Base-by-base conservation (phyloP, 805 yeast genomes). In the Suhomyces kilbournensis region DNA sequence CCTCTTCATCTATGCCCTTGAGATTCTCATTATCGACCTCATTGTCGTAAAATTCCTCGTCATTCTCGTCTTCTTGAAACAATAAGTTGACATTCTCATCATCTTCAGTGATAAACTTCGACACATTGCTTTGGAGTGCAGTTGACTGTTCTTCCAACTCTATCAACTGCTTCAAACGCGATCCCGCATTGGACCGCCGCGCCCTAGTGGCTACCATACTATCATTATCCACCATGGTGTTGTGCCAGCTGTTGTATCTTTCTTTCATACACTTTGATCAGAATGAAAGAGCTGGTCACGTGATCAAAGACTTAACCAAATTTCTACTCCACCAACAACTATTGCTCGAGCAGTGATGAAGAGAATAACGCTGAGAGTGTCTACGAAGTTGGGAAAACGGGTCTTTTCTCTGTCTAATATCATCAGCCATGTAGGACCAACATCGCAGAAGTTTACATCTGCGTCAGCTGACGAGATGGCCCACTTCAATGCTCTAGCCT, bases 131-230 rank as follows among this genome's bases (percentile, higher is more conserved):
- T 46, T 59, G 59, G 9, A 52, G 49, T 6, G 66, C 72, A 1
- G 68, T 58, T 7, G 71, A 64, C 46, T 82, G 86, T 56, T 82
- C 88, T 59, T 85, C 96, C 26, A 88, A 78, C 53, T 84, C 87
- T 17, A 94, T 72, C 54, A 94, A 77, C 52, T 83, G 83, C 61
- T 82, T 82, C 65, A 94, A 74, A 50, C 94, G 77, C 49, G 89
- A 86, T 14, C 99, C 99, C 1, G 99, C 99, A 70, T 93, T 94
- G 44, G 90, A 69, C 50, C 99, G 82, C 57, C 90, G 77, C 54
- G 82, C 72, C 55, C 97, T 80, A 3, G 96, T 86, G 19, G 88
- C 83, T 59, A 87, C 86, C 51, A 90, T 76, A 60, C 82, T 78
- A 45, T 84, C 86, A 35, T 75, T 23, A 23, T 42, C 30, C 30